A percentile compares a stretch with the other conserved stretches of the same genome.
Evolutionary conservation across 352 stramenopile species (phyloP).

Genomic region (Plasmopara muralis): DNA sequence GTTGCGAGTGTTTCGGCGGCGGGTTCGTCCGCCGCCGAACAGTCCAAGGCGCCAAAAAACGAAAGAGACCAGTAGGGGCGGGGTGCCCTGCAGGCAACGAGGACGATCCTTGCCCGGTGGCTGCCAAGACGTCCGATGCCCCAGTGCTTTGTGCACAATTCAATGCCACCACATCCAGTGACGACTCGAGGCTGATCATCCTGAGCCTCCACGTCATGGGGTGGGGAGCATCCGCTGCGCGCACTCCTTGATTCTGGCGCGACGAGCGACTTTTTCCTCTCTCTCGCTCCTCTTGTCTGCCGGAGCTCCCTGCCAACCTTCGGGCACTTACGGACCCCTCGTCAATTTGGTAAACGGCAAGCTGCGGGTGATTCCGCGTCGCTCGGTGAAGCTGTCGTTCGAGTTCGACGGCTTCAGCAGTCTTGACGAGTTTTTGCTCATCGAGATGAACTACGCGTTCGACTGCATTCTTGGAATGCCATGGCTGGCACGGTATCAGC

Average conservation of each 20-base stretch:
- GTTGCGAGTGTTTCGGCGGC: not conserved
- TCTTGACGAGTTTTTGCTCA: conserved; percentile 11
- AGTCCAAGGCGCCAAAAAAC: too few species aligned
- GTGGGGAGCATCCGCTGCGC: not conserved
- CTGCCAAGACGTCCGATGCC: not conserved
- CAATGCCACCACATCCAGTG: not conserved
- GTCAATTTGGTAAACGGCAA: not conserved
- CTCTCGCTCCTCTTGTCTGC: not conserved
- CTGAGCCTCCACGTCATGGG: not conserved
- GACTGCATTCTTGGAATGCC: conserved; percentile 24
- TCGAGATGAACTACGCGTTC: conserved; percentile 24
- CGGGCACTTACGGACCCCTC: not conserved
- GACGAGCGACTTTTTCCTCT: not conserved
- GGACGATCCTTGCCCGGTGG: too few species aligned
- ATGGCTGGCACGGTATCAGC: conserved; percentile 11
- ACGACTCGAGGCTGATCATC: not conserved
- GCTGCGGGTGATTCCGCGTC: not conserved
- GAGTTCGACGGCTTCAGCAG: not conserved
- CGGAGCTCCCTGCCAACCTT: not conserved
- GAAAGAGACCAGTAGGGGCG: not conserved
- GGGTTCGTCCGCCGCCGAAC: too few species aligned
- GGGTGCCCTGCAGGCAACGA: not conserved
- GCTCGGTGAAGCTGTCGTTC: not conserved
- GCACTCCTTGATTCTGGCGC: not conserved
- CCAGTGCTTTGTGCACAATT: not conserved